These are phyloP conservation scores for Venturia oleaginea DNA, from an alignment of 2,329 filamentous ascomycete species.

Conservation along the genomic window DNA sequence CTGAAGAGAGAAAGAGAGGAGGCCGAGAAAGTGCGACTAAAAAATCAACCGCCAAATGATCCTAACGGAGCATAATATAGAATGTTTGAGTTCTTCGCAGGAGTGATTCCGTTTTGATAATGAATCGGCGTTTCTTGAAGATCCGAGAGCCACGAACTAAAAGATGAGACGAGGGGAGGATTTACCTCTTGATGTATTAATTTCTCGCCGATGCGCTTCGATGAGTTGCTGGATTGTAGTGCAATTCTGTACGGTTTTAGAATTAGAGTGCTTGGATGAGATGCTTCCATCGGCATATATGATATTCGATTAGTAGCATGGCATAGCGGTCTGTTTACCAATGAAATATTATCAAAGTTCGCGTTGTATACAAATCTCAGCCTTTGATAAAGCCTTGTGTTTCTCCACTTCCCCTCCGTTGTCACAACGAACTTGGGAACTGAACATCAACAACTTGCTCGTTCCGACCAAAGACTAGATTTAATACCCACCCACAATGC, in stretches of 20 bases:
- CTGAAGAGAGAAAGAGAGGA: slow-evolving; percentile 15
- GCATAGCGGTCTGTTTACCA: background rate
- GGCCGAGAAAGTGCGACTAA: background rate
- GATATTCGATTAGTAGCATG: slow-evolving; percentile 1
- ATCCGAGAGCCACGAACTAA: background rate
- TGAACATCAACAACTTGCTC: slow-evolving; percentile 1
- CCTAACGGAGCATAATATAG: background rate
- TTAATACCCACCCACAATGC: slow-evolving; percentile 48
- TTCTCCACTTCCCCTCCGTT: background rate
- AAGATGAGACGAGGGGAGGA: background rate
- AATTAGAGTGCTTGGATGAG: background rate
- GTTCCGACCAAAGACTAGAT: background rate
- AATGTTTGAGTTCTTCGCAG: background rate
- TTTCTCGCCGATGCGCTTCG: background rate
- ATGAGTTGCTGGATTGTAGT: background rate
- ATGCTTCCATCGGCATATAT: background rate
- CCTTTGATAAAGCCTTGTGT: background rate
- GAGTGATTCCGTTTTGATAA: background rate
- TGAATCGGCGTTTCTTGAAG: background rate
- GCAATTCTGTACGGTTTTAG: background rate
- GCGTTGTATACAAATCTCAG: background rate
- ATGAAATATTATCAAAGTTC: background rate
- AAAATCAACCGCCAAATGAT: background rate
- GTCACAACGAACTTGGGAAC: background rate
- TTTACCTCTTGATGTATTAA: background rate